phyloP scores from a whole-genome alignment of 2,329 filamentous ascomycete species.

The Diaporthe caulivora region DNA sequence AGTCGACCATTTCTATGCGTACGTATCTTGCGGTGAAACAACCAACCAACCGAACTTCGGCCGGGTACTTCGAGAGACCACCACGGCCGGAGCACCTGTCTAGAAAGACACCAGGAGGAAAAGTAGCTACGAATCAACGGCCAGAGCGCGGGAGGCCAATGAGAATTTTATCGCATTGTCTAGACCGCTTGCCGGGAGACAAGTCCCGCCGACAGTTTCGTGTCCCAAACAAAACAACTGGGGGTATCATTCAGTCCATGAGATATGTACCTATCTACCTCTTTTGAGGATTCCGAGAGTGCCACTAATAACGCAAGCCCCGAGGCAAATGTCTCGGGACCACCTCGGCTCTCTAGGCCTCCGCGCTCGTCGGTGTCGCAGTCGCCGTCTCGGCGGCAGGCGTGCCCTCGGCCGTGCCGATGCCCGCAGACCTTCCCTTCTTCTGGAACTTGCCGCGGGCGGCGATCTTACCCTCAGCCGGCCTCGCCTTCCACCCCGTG shows the following conservation, averaged over 20 bases:
- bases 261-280: conserved; percentile 26
- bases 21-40: background rate
- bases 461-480: conserved; percentile 82
- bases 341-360: conserved; percentile 4
- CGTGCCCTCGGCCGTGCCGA: conserved; percentile 35
- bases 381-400: conserved; percentile 29
- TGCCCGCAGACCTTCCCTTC: conserved; percentile 52
- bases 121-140: conserved; percentile 4
- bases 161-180: conserved; percentile 25
- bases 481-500: conserved; percentile 83
- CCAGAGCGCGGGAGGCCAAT: background rate
- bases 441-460: conserved; percentile 85
- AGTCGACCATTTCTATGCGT: background rate
- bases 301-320: background rate
- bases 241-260: conserved; percentile 38
- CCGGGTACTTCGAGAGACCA: background rate
- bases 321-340: background rate
- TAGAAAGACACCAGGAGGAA: background rate
- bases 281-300: background rate
- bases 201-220: background rate
- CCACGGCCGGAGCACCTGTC: background rate
- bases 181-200: background rate
- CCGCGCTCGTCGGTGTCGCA: conserved; percentile 13
- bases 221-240: conserved; percentile 4
- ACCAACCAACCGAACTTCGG: background rate